phyloP scores from a whole-genome alignment of 345 rosid species.

The Firmiana major region DNA sequence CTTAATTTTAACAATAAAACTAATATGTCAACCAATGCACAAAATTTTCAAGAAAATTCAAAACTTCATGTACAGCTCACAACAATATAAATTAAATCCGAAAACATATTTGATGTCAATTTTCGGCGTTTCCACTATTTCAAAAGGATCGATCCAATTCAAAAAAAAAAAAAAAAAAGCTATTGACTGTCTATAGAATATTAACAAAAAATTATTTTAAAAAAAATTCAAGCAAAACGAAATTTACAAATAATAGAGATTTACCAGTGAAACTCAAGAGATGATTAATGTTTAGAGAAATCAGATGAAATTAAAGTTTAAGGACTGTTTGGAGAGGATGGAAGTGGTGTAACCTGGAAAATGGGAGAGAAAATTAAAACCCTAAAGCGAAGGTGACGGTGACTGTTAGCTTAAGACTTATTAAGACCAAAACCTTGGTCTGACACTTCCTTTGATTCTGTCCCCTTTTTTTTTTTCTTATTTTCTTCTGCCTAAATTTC shows the following conservation, averaged over 20 bases:
- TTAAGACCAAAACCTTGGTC: neutral
- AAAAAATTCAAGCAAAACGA: neutral
- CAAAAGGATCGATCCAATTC: slow-evolving; percentile 2
- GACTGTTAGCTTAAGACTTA: neutral
- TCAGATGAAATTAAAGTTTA: neutral
- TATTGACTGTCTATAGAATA: neutral
- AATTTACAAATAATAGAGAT: neutral
- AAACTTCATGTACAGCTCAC: neutral
- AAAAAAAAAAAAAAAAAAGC: neutral
- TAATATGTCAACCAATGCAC: neutral
- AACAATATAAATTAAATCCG: neutral
- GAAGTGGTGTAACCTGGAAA: slow-evolving; percentile 10
- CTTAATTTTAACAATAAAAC: neutral
- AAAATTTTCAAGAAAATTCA: neutral
- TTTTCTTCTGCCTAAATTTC: neutral
- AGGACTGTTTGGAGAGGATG: neutral
- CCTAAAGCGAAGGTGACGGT: neutral
- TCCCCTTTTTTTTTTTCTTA: neutral
- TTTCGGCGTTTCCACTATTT: neutral
- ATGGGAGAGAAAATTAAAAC: slow-evolving; percentile 1
- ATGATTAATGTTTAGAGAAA: neutral
- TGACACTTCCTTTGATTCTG: neutral
- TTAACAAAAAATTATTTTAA: neutral
- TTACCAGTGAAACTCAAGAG: neutral
- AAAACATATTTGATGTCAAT: neutral